Conservation (phyloP, 1,284 basidiomycete genomes). For the Cystobasidium slooffiae region DNA sequence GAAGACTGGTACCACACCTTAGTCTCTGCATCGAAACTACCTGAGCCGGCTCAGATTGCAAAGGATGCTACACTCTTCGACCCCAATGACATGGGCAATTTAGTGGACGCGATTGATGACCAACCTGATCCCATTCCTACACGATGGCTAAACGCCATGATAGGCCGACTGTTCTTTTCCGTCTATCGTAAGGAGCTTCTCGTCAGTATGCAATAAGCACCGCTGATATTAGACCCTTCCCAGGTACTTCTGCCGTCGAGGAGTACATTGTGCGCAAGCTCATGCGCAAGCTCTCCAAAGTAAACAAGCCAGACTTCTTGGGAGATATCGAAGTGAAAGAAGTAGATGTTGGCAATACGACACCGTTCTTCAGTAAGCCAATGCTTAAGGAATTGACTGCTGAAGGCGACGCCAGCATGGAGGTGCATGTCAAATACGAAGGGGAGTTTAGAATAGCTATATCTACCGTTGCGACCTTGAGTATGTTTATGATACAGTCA, state of each 20-base stretch:
- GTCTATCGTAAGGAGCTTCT: slow-evolving; percentile 66
- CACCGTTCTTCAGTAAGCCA: slow-evolving; percentile 72
- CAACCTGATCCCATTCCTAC: slow-evolving; percentile 93
- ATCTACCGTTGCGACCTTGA: slow-evolving; percentile 83
- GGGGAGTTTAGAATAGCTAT: slow-evolving; percentile 88
- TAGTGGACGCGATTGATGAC: slow-evolving; percentile 83
- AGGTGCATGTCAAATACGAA: slow-evolving; percentile 81
- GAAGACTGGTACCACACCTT: slow-evolving; percentile 94
- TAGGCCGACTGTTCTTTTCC: slow-evolving; percentile 90
- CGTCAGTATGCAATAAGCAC: neutral
- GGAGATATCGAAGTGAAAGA: slow-evolving; percentile 83
- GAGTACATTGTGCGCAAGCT: slow-evolving; percentile 80
- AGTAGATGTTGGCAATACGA: slow-evolving; percentile 81
- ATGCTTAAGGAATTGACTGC: slow-evolving; percentile 95
- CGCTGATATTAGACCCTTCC: neutral
- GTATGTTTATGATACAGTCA: slow-evolving; percentile 11
- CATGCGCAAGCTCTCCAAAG: slow-evolving; percentile 90
- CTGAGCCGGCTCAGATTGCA: slow-evolving; percentile 54
- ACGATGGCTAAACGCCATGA: slow-evolving; percentile 92
- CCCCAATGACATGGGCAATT: slow-evolving; percentile 76
- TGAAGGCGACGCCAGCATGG: slow-evolving; percentile 87
- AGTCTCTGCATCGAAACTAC: slow-evolving; percentile 68
- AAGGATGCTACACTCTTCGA: slow-evolving; percentile 66
- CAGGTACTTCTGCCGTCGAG: slow-evolving; percentile 48
- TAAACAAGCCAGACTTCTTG: slow-evolving; percentile 84